phyloP scores from a whole-genome alignment of 1,284 basidiomycete species.

The Psilocybe mexicana region DNA sequence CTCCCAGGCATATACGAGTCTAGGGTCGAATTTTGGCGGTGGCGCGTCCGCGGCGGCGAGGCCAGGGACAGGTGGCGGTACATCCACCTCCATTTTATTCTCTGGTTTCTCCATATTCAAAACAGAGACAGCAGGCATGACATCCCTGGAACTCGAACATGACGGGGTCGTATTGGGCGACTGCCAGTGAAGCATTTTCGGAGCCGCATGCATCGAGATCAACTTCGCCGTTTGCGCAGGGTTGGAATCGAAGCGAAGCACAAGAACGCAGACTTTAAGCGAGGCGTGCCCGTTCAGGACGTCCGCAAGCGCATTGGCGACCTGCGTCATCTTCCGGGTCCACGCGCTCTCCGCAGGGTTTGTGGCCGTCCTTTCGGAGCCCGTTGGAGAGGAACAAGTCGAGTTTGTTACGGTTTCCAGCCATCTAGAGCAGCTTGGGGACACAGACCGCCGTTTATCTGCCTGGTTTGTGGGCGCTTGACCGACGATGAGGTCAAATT shows the following conservation, averaged over 20 bases:
- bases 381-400: slow-evolving; percentile 2
- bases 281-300: slow-evolving; percentile 20
- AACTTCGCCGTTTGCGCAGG: slow-evolving; percentile 22
- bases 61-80: background rate
- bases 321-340: slow-evolving; percentile 14
- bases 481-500: slow-evolving; percentile 32
- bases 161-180: background rate
- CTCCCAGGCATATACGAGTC: slow-evolving; percentile 34
- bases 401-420: slow-evolving; percentile 16
- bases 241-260: slow-evolving; percentile 30
- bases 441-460: background rate
- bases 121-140: background rate
- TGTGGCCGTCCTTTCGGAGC: slow-evolving; percentile 5
- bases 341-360: slow-evolving; percentile 10
- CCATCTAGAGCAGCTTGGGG: slow-evolving; percentile 15
- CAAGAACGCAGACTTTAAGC: slow-evolving; percentile 29
- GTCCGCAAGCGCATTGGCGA: slow-evolving; percentile 15
- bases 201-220: slow-evolving; percentile 15
- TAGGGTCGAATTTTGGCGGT: slow-evolving; percentile 24
- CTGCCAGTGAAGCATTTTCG: background rate
- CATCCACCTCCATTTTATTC: background rate
- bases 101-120: background rate
- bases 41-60: background rate
- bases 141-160: background rate
- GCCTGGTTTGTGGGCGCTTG: slow-evolving; percentile 6